These are phyloP conservation scores for Ligustrum vulgare DNA, from an alignment of 257 asterid genomes.

Conservation along the genomic window DNA sequence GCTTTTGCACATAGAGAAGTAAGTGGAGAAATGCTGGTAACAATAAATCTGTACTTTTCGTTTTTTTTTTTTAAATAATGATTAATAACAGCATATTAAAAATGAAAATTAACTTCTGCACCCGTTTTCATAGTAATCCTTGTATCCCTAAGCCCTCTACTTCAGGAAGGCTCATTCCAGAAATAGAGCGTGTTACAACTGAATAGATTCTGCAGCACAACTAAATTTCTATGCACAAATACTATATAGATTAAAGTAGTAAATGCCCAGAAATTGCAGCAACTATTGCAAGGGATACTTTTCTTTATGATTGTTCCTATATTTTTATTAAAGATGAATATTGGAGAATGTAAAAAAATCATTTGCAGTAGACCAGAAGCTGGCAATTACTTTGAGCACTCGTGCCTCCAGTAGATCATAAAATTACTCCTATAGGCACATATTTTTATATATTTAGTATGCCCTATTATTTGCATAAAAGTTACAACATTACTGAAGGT, in stretches of 20 bases:
- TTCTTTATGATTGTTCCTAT: background rate
- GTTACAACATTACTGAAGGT: background rate
- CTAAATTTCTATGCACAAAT: too few relatives aligned
- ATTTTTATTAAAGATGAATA: background rate
- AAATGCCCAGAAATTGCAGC: background rate
- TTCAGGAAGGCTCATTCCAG: background rate
- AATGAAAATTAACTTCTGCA: background rate
- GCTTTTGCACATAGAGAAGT: background rate
- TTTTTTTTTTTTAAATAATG: background rate
- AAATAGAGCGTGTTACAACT: background rate
- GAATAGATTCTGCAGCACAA: background rate
- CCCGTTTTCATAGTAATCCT: background rate
- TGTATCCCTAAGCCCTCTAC: background rate
- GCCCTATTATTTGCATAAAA: background rate
- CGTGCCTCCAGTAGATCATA: background rate
- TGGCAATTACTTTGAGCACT: background rate
- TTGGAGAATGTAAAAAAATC: background rate
- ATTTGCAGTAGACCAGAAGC: background rate
- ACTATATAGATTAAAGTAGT: background rate
- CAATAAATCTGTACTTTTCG: background rate
- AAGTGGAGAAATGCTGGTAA: background rate
- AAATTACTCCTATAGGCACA: background rate
- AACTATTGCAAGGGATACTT: background rate
- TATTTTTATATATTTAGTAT: background rate
- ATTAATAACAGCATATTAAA: background rate